Evolutionary conservation across 2,329 filamentous ascomycete species (phyloP).

Genomic region (Calonectria henricotiae): DNA sequence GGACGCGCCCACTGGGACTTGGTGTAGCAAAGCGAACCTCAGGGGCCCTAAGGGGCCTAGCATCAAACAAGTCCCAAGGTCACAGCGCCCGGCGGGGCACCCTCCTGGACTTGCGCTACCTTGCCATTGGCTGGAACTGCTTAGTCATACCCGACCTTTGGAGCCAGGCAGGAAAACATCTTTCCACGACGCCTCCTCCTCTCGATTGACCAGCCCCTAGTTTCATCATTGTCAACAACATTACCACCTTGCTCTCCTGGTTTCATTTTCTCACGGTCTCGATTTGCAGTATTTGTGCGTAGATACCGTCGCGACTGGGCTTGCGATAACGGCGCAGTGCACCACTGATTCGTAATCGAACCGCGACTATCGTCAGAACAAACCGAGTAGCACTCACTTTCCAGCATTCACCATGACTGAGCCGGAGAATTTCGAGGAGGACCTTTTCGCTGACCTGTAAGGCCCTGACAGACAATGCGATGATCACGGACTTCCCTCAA

Average conservation of each 20-base stretch:
- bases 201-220: constrained; percentile 35
- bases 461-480: constrained; percentile 54
- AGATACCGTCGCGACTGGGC: constrained; percentile 13
- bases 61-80: constrained; percentile 12
- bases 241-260: constrained; percentile 18
- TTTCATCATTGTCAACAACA: constrained; percentile 57
- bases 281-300: constrained; percentile 24
- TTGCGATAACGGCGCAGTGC: constrained; percentile 28
- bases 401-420: constrained; percentile 76
- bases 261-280: constrained; percentile 20
- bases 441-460: constrained; percentile 96
- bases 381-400: constrained; percentile 6
- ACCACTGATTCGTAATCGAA: constrained; percentile 11
- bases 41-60: constrained; percentile 5
- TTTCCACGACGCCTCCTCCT: constrained; percentile 44
- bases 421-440: constrained; percentile 87
- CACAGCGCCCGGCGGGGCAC: constrained; percentile 28
- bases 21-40: constrained; percentile 12
- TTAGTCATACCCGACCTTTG: constrained; percentile 48
- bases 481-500: background rate
- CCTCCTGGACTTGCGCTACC: constrained; percentile 31
- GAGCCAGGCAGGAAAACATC: constrained; percentile 42
- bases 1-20: constrained; percentile 21
- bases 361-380: constrained; percentile 26
- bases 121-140: constrained; percentile 38